Conservation (phyloP, 805 yeast genomes). For the Gaillardinia entomophila region DNA sequence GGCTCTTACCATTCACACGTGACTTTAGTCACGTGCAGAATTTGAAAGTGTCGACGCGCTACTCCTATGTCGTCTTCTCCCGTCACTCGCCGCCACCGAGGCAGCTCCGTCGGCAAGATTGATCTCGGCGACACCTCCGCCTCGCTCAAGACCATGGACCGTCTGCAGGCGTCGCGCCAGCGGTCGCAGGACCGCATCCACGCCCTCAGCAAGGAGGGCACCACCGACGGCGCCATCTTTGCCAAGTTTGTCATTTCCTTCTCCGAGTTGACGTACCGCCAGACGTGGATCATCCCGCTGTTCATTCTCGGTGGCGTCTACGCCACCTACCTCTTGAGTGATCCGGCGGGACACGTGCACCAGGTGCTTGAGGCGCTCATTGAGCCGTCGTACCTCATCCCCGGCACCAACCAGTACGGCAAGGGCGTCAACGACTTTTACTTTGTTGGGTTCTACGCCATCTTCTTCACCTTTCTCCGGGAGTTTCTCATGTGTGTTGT, state of each 20-base stretch:
- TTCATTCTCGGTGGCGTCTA: slow-evolving; percentile 39
- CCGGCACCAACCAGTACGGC: slow-evolving; percentile 66
- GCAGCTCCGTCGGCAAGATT: slow-evolving; percentile 71
- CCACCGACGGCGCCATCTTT: slow-evolving; percentile 46
- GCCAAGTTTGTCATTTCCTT: slow-evolving; percentile 52
- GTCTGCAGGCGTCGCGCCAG: slow-evolving; percentile 36
- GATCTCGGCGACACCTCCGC: slow-evolving; percentile 70
- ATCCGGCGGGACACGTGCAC: slow-evolving; percentile 54
- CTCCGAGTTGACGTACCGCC: slow-evolving; percentile 52
- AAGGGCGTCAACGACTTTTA: slow-evolving; percentile 81
- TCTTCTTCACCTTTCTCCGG: slow-evolving; percentile 84
- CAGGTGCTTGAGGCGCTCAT: slow-evolving; percentile 55
- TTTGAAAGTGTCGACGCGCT: no score
- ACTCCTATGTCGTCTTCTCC: no score
- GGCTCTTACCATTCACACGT: no score
- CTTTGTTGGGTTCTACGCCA: slow-evolving; percentile 74
- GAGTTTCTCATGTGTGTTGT: slow-evolving; percentile 86
- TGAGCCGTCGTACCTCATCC: slow-evolving; percentile 57
- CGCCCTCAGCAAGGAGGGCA: slow-evolving; percentile 20
- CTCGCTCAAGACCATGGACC: slow-evolving; percentile 61
- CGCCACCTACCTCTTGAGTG: slow-evolving; percentile 46
- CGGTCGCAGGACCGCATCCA: slow-evolving; percentile 24
- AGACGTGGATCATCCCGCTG: slow-evolving; percentile 71
- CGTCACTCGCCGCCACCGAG: slow-evolving; percentile 32
- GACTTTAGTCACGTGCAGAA: no score